Percentiles rank a stretch among this genome's conserved stretches.
phyloP scores from a whole-genome alignment of 2,329 filamentous ascomycete genomes.

The Apiospora saccharicola region DNA sequence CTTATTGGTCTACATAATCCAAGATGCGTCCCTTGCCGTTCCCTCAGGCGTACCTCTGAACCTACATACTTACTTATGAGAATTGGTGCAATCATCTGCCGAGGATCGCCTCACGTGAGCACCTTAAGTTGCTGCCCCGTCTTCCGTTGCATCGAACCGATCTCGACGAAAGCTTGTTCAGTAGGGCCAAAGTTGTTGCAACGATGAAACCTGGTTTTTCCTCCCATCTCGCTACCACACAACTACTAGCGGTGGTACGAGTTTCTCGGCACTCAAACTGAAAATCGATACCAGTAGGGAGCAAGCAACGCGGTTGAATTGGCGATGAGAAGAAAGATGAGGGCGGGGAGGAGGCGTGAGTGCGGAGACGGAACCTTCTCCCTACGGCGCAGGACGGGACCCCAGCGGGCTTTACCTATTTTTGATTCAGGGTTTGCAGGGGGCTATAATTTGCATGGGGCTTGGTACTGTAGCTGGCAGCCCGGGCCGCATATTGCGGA shows the following conservation, averaged over 20 bases:
- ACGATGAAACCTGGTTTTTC: neutral
- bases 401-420: neutral
- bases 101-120: too few relatives aligned
- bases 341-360: neutral
- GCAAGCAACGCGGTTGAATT: too few relatives aligned
- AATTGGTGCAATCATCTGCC: too few relatives aligned
- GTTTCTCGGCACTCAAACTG: too few relatives aligned
- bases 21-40: too few relatives aligned
- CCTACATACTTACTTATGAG: too few relatives aligned
- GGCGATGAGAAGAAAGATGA: neutral
- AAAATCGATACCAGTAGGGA: too few relatives aligned
- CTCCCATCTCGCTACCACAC: too few relatives aligned
- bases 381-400: neutral
- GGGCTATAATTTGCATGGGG: neutral
- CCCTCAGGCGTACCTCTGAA: too few relatives aligned
- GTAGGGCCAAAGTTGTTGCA: neutral
- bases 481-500: neutral
- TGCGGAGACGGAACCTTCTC: neutral
- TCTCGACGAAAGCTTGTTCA: neutral
- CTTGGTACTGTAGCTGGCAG: neutral
- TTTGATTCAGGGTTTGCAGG: neutral
- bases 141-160: neutral
- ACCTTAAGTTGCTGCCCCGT: neutral
- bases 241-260: too few relatives aligned
- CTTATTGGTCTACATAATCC: too few relatives aligned